Percentiles rank a stretch among this genome's conserved stretches.
These are phyloP conservation scores for Eucalyptus caleyi DNA, from an alignment of 345 rosid species.

Conservation along the genomic window DNA sequence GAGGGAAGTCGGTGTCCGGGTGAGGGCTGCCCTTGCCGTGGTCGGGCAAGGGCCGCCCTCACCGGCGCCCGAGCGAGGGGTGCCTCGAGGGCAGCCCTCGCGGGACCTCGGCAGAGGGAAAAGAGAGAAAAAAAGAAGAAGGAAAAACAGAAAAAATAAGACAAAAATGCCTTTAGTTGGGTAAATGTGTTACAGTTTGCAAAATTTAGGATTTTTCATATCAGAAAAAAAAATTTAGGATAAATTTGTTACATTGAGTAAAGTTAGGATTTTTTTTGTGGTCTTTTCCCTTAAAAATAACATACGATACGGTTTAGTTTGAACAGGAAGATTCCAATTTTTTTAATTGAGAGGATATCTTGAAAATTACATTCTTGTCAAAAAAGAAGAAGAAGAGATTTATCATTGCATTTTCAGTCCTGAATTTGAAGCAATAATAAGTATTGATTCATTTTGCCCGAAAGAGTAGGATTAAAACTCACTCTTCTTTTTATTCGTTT, in stretches of 20 bases:
- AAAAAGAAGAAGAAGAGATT: background rate
- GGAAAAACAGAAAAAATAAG: too few relatives aligned
- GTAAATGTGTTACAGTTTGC: rapidly evolving
- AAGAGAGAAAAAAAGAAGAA: too few relatives aligned
- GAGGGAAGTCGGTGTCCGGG: rapidly evolving
- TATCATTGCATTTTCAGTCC: background rate
- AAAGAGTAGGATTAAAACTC: background rate
- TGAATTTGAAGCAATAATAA: background rate
- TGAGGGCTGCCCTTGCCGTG: rapidly evolving
- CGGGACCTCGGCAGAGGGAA: rapidly evolving
- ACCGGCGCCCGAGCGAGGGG: rapidly evolving
- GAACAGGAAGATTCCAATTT: background rate
- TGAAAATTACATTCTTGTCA: background rate
- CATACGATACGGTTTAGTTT: background rate
- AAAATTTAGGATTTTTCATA: too few relatives aligned
- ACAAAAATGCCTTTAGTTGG: rapidly evolving
- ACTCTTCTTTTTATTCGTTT: background rate
- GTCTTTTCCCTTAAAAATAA: background rate
- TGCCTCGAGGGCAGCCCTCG: too few relatives aligned
- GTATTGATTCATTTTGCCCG: background rate
- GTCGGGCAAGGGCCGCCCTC: rapidly evolving
- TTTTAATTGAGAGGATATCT: background rate
- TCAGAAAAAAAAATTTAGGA: too few relatives aligned
- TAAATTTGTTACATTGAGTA: too few relatives aligned
- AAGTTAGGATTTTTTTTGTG: too few relatives aligned